Percentiles rank a stretch among this genome's conserved stretches.
Conservation (phyloP, 176 grass and related monocot species). For the Oryza brachyantha region DNA sequence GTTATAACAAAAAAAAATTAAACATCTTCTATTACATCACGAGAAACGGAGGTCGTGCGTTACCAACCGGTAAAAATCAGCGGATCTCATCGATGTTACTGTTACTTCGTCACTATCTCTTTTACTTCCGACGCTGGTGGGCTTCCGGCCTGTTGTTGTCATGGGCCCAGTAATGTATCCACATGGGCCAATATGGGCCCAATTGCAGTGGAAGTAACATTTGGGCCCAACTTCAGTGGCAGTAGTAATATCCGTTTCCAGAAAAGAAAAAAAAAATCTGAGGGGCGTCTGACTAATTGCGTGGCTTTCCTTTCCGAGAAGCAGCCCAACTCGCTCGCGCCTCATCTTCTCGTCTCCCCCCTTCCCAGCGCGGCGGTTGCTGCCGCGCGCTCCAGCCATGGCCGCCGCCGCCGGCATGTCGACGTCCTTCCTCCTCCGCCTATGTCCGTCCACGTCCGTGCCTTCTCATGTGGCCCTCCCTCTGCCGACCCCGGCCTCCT, state of each 20-base stretch:
- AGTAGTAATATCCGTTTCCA: not conserved
- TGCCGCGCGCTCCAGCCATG: conserved; percentile 11
- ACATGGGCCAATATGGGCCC: too few species aligned
- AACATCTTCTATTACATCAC: too few species aligned
- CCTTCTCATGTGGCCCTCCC: not conserved
- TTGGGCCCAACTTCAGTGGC: not conserved
- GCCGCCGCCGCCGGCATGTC: conserved; percentile 6
- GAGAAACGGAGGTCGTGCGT: too few species aligned
- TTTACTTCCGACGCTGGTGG: too few species aligned
- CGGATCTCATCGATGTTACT: too few species aligned
- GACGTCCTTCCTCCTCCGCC: conserved; percentile 2
- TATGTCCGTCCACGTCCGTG: not conserved
- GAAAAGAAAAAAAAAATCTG: not conserved
- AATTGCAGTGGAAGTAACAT: not conserved
- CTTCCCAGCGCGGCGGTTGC: not conserved
- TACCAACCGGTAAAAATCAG: too few species aligned
- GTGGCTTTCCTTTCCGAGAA: not conserved
- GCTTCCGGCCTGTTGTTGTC: too few species aligned
- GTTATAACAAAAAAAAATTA: too few species aligned
- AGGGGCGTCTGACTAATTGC: not conserved
- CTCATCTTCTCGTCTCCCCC: not conserved
- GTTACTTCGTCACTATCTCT: too few species aligned
- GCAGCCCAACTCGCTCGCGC: too few species aligned
- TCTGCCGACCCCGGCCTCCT: not conserved
- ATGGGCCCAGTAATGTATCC: too few species aligned